Evolutionary conservation across 2,329 filamentous ascomycete species (phyloP), one percentile per base, ranked within the genome.

Genomic region (Diaporthe sp.): DNA sequence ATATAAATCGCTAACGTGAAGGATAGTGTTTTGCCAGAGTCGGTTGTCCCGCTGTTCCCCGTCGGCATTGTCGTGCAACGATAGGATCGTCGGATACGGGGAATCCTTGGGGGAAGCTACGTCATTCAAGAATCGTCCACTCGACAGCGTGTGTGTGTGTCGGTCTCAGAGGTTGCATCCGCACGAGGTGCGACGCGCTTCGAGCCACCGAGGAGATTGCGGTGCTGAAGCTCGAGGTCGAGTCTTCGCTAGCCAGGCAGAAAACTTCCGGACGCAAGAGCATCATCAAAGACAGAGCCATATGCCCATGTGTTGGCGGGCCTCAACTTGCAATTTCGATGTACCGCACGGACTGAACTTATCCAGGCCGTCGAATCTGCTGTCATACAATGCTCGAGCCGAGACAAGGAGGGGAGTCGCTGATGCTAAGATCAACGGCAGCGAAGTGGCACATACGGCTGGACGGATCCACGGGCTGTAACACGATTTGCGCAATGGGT

Each of bases 401-500:
- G 9, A 53, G 44, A n/a, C 25, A 50, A 51, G 25, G 39, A 32
- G 59, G 13, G 22, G 22, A 37, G 15, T 37, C 10, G 10, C 15
- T 13, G 56, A n/a, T 30, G 32, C 19, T 42, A 25, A 13, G 30
- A 3, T 66, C 22, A 8, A 37, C 63, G 22, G 22, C 15, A 22
- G 32, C 53, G 44, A 27, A 50, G 63, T 37, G 47, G 8, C 30
- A 51, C 30, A 17, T 32, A 51, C 63, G 32, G n/a, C n/a, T 22
- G n/a, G 50, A 55, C n/a, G 53, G 50, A 53, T 37, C 22, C 42
- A 42, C n/a, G 32, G 35, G 15, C 13, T 37, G 71, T 70, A n/a
- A 35, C 65, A 70, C 56, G 25, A 37, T 39, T 66, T 58, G 58
- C 71, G 65, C 63, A 53, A 73, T 27, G n/a, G 4, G 6, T 65